Percentiles rank a stretch among this genome's conserved stretches.
Evolutionary conservation across 1,284 basidiomycete genomes (phyloP).

Genomic region (Cryptococcus hybrid): DNA sequence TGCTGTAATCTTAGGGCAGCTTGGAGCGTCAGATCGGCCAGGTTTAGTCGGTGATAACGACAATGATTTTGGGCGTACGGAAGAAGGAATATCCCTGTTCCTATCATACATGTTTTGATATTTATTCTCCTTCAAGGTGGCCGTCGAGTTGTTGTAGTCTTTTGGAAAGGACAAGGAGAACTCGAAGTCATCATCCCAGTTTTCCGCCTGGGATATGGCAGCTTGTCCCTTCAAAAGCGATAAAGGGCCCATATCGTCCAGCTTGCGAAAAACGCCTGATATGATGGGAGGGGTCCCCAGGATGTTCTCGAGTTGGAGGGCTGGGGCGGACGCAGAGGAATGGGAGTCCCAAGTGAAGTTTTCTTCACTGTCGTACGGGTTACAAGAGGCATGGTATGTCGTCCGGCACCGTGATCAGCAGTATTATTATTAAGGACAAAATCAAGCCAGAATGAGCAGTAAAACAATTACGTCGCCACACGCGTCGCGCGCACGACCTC

Average conservation of each 20-base stretch:
- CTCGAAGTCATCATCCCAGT: slow-evolving; percentile 51
- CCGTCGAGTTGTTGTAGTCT: slow-evolving; percentile 13
- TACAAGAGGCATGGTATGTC: too few relatives aligned
- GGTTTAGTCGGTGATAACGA: background rate
- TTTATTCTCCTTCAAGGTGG: too few relatives aligned
- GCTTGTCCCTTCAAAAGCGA: too few relatives aligned
- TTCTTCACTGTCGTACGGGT: too few relatives aligned
- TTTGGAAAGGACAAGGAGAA: slow-evolving; percentile 27
- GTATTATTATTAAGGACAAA: too few relatives aligned
- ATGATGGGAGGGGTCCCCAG: background rate
- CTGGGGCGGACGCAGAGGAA: background rate
- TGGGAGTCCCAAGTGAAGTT: too few relatives aligned
- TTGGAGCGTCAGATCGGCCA: background rate
- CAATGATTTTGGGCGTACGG: background rate
- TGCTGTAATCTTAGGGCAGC: slow-evolving; percentile 8
- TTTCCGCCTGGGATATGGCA: slow-evolving; percentile 24
- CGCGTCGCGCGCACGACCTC: too few relatives aligned
- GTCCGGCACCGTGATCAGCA: too few relatives aligned
- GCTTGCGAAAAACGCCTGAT: too few relatives aligned
- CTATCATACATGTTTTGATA: slow-evolving; percentile 5
- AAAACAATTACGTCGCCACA: too few relatives aligned
- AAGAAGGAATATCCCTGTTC: background rate
- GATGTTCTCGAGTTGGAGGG: background rate
- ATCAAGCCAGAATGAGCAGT: too few relatives aligned
- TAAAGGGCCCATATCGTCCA: too few relatives aligned